These are phyloP conservation scores for Termitomyces sp. DNA, from an alignment of 768 basidiomycete genomes.

Conservation along the genomic window DNA sequence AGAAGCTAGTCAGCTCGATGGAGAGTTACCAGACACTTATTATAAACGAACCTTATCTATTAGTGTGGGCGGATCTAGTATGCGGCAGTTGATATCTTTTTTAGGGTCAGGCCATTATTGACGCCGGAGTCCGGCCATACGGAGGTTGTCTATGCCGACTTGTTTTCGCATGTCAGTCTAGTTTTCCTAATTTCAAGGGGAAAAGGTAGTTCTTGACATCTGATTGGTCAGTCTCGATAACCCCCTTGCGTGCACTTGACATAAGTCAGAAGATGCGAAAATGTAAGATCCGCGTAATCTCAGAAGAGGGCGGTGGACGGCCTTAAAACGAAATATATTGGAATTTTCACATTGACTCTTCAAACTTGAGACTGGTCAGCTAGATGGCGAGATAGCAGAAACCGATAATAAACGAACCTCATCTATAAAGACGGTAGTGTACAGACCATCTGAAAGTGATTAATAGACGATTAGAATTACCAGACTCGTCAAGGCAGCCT, in stretches of 20 bases:
- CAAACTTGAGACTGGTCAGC: not conserved
- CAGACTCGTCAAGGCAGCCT: no score
- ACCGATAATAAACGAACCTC: not conserved
- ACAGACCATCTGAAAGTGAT: not conserved
- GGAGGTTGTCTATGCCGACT: slow-evolving; percentile 5
- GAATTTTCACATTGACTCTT: not conserved
- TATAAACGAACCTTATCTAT: not conserved
- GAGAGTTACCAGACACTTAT: not conserved
- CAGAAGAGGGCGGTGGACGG: not conserved
- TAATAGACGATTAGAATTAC: not conserved
- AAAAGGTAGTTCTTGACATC: not conserved
- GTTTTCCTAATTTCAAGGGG: not conserved
- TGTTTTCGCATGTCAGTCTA: not conserved
- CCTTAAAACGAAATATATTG: not conserved
- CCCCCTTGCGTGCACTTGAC: not conserved
- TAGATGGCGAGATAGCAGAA: not conserved
- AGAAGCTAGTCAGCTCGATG: not conserved
- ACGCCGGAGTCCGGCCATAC: not conserved
- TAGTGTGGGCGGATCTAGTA: not conserved
- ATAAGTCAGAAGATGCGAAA: not conserved
- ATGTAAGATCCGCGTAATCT: not conserved
- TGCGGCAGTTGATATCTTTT: not conserved
- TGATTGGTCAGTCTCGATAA: not conserved
- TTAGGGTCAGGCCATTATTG: slow-evolving; percentile 1
- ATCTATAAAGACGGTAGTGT: not conserved